phyloP scores from a whole-genome alignment of 805 yeast genomes.

The Saccharomycopsis sp. region DNA sequence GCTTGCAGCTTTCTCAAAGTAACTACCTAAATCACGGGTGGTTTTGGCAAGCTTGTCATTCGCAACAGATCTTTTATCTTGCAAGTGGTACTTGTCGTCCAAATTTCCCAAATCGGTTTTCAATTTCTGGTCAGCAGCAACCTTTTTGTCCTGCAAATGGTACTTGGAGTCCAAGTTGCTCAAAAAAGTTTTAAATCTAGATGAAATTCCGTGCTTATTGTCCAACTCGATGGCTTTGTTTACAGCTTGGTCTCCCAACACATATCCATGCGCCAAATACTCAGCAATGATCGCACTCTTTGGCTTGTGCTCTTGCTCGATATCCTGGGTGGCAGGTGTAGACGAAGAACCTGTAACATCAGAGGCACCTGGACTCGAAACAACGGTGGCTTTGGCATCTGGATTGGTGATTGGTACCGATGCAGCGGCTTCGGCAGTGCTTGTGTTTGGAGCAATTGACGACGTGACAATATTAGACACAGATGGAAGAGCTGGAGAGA shows the following conservation, averaged over 20 bases:
- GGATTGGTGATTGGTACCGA: neutral
- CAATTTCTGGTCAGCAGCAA: slow-evolving; percentile 21
- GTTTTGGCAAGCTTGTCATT: slow-evolving; percentile 36
- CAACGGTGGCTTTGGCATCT: slow-evolving; percentile 1
- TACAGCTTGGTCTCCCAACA: slow-evolving; percentile 53
- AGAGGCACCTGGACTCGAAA: neutral
- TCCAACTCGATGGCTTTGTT: slow-evolving; percentile 58
- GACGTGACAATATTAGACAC: slow-evolving; percentile 3
- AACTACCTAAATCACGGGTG: slow-evolving; percentile 32
- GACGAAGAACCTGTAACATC: neutral
- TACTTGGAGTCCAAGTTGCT: slow-evolving; percentile 51
- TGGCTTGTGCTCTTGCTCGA: slow-evolving; percentile 68
- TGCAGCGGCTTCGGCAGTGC: slow-evolving; percentile 3
- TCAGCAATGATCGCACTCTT: slow-evolving; percentile 71
- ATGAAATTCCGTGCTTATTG: slow-evolving; percentile 53
- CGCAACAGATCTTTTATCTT: slow-evolving; percentile 32
- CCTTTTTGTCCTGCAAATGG: slow-evolving; percentile 50
- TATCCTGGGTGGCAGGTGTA: neutral
- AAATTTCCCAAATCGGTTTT: slow-evolving; percentile 17
- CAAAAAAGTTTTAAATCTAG: slow-evolving; percentile 51
- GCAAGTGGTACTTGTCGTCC: slow-evolving; percentile 27
- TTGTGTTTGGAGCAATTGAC: slow-evolving; percentile 19
- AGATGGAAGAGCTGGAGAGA: slow-evolving; percentile 7
- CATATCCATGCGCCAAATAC: slow-evolving; percentile 67
- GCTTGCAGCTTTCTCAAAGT: slow-evolving; percentile 31